Evolutionary conservation across 345 rosid genomes (phyloP).

Genomic region (Syzygium aqueum): DNA sequence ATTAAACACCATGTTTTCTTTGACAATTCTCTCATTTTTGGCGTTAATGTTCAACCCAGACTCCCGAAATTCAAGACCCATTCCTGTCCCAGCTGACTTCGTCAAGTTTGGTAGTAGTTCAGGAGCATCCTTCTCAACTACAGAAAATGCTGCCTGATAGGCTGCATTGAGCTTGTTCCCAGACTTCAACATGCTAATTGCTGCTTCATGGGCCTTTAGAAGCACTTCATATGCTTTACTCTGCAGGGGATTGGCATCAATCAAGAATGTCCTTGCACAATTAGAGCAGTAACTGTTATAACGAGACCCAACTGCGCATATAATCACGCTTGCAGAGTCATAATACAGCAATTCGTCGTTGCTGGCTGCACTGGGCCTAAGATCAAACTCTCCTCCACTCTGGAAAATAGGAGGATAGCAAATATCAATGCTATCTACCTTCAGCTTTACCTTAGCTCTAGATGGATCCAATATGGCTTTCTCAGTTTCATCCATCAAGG

Average conservation of each 20-base stretch:
- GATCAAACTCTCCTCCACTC: constrained; percentile 90
- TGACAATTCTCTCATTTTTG: constrained; percentile 62
- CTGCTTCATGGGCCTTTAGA: constrained; percentile 90
- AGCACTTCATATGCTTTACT: constrained; percentile 90
- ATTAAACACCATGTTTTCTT: constrained; percentile 67
- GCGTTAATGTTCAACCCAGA: constrained; percentile 71
- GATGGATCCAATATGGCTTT: constrained; percentile 81
- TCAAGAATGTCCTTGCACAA: constrained; percentile 70
- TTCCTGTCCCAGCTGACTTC: constrained; percentile 94
- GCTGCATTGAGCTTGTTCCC: constrained; percentile 60
- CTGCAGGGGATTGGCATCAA: constrained; percentile 76
- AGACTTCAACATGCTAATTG: constrained; percentile 56
- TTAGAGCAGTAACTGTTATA: constrained; percentile 94
- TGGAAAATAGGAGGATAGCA: constrained; percentile 97
- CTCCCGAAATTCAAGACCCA: constrained; percentile 95
- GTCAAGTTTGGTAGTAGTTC: constrained; percentile 63
- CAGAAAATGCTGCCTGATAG: constrained; percentile 72
- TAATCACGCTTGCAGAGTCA: constrained; percentile 81
- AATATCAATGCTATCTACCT: constrained; percentile 83
- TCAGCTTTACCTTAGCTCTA: constrained; percentile 72
- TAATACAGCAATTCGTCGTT: constrained; percentile 67
- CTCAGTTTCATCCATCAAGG: constrained; percentile 84
- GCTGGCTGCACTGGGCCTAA: constrained; percentile 91
- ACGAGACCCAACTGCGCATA: constrained; percentile 82
- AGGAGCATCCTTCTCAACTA: constrained; percentile 78